A percentile compares a stretch with the other conserved stretches of the same genome.
Conservation (phyloP, 1,139 yeast species). For the Diutina mesorugosa region DNA sequence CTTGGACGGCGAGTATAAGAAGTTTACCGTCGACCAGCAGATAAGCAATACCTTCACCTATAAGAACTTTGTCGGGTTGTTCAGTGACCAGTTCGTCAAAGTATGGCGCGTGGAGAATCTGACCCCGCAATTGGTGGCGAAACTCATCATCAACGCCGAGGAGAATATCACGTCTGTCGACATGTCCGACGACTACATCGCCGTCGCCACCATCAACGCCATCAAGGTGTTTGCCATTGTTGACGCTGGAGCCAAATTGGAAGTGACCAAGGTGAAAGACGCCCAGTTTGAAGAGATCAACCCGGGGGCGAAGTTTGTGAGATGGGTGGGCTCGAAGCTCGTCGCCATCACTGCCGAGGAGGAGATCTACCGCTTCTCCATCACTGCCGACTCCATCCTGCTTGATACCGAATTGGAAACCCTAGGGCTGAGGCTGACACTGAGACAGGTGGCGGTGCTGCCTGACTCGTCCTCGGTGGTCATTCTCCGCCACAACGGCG, state of each 20-base stretch:
- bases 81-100: slow-evolving; percentile 76
- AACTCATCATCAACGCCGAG: slow-evolving; percentile 58
- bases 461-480: slow-evolving; percentile 33
- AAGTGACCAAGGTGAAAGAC: slow-evolving; percentile 42
- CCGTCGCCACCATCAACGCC: slow-evolving; percentile 57
- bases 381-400: slow-evolving; percentile 18
- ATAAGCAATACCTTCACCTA: slow-evolving; percentile 42
- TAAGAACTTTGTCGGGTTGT: slow-evolving; percentile 42
- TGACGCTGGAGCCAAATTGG: slow-evolving; percentile 26
- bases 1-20: slow-evolving; percentile 62
- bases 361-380: slow-evolving; percentile 40
- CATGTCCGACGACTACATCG: slow-evolving; percentile 45
- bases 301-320: slow-evolving; percentile 47
- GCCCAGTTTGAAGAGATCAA: slow-evolving; percentile 27
- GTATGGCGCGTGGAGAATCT: slow-evolving; percentile 53
- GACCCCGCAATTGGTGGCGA: slow-evolving; percentile 41
- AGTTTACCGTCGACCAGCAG: slow-evolving; percentile 57
- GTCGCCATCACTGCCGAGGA: slow-evolving; percentile 54
- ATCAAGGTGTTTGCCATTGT: slow-evolving; percentile 57
- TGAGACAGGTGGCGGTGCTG: slow-evolving; percentile 26
- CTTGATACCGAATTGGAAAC: slow-evolving; percentile 30
- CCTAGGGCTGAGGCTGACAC: slow-evolving; percentile 16
- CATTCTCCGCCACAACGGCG: slow-evolving; percentile 45
- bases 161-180: slow-evolving; percentile 68
- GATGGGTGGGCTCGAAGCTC: slow-evolving; percentile 15